phyloP scores from a whole-genome alignment of 2,329 filamentous ascomycete species.

The Teratosphaeria destructans region DNA sequence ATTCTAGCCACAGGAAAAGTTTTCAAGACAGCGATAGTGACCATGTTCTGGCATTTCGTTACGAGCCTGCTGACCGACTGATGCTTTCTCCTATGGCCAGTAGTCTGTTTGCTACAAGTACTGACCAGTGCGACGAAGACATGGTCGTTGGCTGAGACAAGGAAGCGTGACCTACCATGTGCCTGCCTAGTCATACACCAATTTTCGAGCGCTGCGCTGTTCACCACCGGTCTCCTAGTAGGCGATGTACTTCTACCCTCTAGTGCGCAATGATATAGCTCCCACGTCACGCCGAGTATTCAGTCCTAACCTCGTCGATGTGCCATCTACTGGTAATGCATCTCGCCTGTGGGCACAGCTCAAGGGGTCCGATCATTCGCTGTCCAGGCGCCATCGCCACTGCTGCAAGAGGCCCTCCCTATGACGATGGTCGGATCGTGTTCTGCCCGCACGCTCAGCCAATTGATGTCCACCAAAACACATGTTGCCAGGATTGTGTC shows the following conservation, averaged over 20 bases:
- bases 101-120: neutral
- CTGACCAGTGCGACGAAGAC: neutral
- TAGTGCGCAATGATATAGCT: neutral
- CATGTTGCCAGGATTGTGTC: constrained; percentile 12
- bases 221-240: neutral
- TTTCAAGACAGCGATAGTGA: too few species aligned
- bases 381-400: constrained; percentile 4
- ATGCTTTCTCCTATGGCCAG: neutral
- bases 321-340: constrained; percentile 10
- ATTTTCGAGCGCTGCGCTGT: neutral
- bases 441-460: constrained; percentile 5
- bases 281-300: neutral
- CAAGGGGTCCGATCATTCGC: constrained; percentile 8
- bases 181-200: neutral
- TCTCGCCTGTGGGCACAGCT: constrained; percentile 11
- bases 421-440: constrained; percentile 6
- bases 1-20: too few species aligned
- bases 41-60: too few species aligned
- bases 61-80: too few species aligned
- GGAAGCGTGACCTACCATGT: neutral
- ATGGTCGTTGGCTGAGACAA: neutral
- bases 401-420: neutral
- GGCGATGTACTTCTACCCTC: neutral
- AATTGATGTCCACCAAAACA: constrained; percentile 6
- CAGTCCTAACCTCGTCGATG: constrained; percentile 3